Percentiles rank a stretch among this genome's conserved stretches.
These are phyloP conservation scores for Purshia tridentata DNA, from an alignment of 306 rosid species.

Conservation along the genomic window DNA sequence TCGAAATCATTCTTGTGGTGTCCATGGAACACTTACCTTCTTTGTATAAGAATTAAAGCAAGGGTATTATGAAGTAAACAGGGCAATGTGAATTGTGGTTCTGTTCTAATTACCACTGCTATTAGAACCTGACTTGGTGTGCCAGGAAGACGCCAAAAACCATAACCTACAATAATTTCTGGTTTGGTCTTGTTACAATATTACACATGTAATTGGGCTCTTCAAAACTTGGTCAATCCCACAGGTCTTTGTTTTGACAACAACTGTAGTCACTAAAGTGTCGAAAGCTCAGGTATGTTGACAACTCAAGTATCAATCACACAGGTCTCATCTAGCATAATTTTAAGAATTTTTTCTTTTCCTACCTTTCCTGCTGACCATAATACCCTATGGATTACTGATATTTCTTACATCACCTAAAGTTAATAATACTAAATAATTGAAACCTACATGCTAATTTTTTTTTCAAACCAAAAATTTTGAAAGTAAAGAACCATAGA, in stretches of 20 bases:
- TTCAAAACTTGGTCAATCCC: not conserved
- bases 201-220: not conserved
- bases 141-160: not conserved
- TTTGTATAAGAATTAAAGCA: not conserved
- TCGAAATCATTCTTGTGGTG: not conserved
- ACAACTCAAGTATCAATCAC: not conserved
- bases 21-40: too few relatives aligned
- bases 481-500: not conserved
- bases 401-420: not conserved
- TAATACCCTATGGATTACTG: not conserved
- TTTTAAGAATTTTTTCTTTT: too few relatives aligned
- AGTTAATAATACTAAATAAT: not conserved
- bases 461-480: not conserved
- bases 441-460: not conserved
- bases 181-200: not conserved
- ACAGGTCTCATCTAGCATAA: not conserved
- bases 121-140: not conserved
- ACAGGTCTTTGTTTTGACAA: not conserved
- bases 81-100: not conserved
- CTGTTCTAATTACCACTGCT: not conserved
- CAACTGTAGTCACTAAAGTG: not conserved
- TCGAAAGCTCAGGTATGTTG: not conserved
- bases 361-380: not conserved
- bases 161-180: not conserved
- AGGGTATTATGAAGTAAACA: not conserved